These are phyloP conservation scores for Coniferiporia weirii DNA, from an alignment of 1,284 basidiomycete genomes.

Conservation along the genomic window DNA sequence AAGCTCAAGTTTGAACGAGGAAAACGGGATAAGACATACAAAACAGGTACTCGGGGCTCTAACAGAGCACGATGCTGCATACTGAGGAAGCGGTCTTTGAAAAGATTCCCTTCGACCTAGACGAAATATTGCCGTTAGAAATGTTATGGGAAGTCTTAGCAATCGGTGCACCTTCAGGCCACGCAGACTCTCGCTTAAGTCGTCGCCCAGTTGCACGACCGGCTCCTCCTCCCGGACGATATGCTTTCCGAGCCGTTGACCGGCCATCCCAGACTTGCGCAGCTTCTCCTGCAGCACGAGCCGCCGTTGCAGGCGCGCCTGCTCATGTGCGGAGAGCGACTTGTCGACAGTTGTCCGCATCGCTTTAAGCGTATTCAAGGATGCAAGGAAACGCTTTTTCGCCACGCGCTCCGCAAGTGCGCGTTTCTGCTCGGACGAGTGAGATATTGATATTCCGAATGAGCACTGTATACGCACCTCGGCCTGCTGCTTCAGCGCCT, in stretches of 20 bases:
- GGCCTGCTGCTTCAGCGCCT: constrained; percentile 51
- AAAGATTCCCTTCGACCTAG: constrained; percentile 90
- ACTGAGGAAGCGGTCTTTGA: constrained; percentile 83
- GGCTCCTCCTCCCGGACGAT: constrained; percentile 65
- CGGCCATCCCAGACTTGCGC: constrained; percentile 51
- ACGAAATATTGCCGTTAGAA: background rate
- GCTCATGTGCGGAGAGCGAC: constrained; percentile 37
- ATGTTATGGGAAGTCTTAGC: background rate
- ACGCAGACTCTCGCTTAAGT: constrained; percentile 82
- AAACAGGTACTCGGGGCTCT: constrained; percentile 67
- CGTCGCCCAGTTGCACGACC: constrained; percentile 89
- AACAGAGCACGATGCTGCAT: constrained; percentile 75
- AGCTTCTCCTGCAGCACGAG: constrained; percentile 39
- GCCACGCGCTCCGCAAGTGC: constrained; percentile 51
- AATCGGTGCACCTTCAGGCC: constrained; percentile 64
- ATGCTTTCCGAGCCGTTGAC: constrained; percentile 71
- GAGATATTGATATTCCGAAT: constrained; percentile 3
- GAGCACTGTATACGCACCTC: constrained; percentile 42
- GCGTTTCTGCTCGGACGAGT: constrained; percentile 47
- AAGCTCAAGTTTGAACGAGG: constrained; percentile 15
- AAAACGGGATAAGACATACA: constrained; percentile 45
- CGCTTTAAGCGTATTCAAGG: constrained; percentile 49
- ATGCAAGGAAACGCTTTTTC: constrained; percentile 53
- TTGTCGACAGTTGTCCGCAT: constrained; percentile 44
- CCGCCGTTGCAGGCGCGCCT: constrained; percentile 38